phyloP scores from a whole-genome alignment of 2,329 filamentous ascomycete species.

The Cadophora sp. region DNA sequence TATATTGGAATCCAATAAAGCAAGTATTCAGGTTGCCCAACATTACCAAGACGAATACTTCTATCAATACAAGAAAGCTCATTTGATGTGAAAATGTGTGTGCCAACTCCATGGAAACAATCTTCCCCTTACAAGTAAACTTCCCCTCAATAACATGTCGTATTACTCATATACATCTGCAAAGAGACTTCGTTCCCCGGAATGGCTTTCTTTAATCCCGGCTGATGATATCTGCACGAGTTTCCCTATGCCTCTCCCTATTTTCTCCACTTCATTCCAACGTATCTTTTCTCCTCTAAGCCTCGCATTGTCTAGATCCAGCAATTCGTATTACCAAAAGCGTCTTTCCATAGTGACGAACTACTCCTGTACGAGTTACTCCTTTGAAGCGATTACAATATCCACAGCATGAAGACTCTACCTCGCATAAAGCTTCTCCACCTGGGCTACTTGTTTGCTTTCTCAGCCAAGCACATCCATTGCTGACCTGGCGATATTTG shows the following conservation, averaged over 20 bases:
- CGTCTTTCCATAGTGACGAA: background rate
- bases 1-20: background rate
- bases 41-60: conserved; percentile 4
- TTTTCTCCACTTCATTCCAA: background rate
- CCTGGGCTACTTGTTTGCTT: background rate
- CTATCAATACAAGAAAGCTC: background rate
- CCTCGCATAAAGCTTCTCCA: background rate
- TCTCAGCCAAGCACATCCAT: conserved; percentile 13
- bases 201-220: background rate
- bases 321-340: conserved; percentile 19
- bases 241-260: conserved; percentile 16
- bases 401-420: background rate
- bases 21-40: background rate
- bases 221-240: background rate
- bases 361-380: background rate
- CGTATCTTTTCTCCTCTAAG: conserved; percentile 1
- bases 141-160: background rate
- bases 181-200: background rate
- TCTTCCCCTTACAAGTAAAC: background rate
- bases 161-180: background rate
- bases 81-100: background rate
- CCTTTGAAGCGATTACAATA: background rate
- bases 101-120: background rate
- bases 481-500: conserved; percentile 31
- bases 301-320: conserved; percentile 19